Percentiles rank a stretch among this genome's conserved stretches.
Conservation (phyloP, 2,329 filamentous ascomycete genomes). For the Fusarium incarnatum region DNA sequence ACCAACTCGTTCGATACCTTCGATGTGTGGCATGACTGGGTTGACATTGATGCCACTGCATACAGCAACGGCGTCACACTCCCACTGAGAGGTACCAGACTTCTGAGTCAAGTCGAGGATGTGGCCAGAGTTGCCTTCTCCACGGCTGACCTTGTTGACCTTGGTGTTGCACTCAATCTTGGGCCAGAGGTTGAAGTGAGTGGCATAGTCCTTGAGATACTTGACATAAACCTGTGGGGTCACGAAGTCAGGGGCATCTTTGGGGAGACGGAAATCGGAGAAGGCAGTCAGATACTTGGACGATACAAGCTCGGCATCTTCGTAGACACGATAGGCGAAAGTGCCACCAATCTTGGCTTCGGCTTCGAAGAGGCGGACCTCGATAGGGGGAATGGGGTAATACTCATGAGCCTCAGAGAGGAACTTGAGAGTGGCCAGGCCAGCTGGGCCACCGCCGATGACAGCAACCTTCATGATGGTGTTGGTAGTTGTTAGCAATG, state of each 20-base stretch:
- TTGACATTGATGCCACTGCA: slow-evolving; percentile 59
- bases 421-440: slow-evolving; percentile 57
- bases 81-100: slow-evolving; percentile 40
- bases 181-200: slow-evolving; percentile 53
- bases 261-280: slow-evolving; percentile 60
- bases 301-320: slow-evolving; percentile 63
- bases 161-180: slow-evolving; percentile 52
- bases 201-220: slow-evolving; percentile 58
- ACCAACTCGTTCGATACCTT: slow-evolving; percentile 53
- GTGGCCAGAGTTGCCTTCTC: slow-evolving; percentile 9
- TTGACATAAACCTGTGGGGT: slow-evolving; percentile 54
- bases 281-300: slow-evolving; percentile 64
- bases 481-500: background rate
- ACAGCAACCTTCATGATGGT: slow-evolving; percentile 54
- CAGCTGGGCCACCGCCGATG: slow-evolving; percentile 58
- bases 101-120: slow-evolving; percentile 26
- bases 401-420: slow-evolving; percentile 54
- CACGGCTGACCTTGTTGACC: slow-evolving; percentile 48
- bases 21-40: slow-evolving; percentile 54
- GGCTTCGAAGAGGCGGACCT: slow-evolving; percentile 59
- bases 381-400: slow-evolving; percentile 53
- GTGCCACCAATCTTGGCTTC: slow-evolving; percentile 59
- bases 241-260: slow-evolving; percentile 59
- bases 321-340: slow-evolving; percentile 60
- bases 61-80: slow-evolving; percentile 60